Evolutionary conservation across 176 grass and related monocot species (phyloP).

Genomic region (Oropetium thomaeum): DNA sequence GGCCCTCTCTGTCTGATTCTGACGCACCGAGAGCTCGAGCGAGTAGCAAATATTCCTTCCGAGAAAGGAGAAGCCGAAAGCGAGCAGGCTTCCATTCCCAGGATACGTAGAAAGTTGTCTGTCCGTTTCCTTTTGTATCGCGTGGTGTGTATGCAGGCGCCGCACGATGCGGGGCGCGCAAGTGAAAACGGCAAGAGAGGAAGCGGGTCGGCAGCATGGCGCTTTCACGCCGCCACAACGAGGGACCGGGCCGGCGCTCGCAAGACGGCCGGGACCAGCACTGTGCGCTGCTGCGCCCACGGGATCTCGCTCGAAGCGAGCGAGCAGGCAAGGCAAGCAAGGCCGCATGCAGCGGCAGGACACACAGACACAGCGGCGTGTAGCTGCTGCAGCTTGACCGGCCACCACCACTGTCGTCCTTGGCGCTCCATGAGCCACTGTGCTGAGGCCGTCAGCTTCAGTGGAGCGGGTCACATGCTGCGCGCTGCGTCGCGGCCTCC

Average conservation of each 20-base stretch:
- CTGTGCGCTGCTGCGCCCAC: background rate
- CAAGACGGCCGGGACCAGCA: too few species aligned
- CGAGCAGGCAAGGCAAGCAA: background rate
- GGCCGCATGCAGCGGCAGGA: too few species aligned
- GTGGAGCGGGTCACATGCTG: conserved; percentile 10
- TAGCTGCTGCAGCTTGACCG: background rate
- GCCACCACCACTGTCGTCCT: background rate
- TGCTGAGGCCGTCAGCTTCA: background rate
- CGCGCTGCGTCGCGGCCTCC: too few species aligned
- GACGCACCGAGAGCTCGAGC: background rate
- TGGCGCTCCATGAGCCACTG: background rate
- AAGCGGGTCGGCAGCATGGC: background rate
- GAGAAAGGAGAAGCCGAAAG: background rate
- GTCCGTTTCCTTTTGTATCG: background rate
- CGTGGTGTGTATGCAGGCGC: background rate
- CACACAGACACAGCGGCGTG: background rate
- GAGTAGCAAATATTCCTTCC: background rate
- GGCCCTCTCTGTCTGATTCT: background rate
- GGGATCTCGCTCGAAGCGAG: background rate
- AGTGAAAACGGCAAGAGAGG: background rate
- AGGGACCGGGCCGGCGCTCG: too few species aligned
- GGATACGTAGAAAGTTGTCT: background rate
- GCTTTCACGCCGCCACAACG: background rate
- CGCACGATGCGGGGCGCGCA: background rate
- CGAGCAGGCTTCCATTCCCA: background rate